Evolutionary conservation across 2,329 filamentous ascomycete species (phyloP).

Genomic region (Aspergillus pseudoterreus): DNA sequence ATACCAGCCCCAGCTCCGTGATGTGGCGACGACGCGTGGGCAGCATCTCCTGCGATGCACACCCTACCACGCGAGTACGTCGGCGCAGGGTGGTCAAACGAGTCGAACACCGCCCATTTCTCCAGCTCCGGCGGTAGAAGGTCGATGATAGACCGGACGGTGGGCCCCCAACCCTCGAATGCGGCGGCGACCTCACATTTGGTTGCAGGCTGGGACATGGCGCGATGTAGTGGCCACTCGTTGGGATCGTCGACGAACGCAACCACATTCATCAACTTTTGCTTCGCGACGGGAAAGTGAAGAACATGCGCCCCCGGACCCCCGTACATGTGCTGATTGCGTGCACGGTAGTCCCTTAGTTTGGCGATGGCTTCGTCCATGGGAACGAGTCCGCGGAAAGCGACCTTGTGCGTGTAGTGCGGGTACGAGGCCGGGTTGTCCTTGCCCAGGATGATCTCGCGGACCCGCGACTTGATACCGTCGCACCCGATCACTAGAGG

Average conservation of each 20-base stretch:
- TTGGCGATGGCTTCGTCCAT: conserved; percentile 52
- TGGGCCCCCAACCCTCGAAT: conserved; percentile 35
- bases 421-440: conserved; percentile 45
- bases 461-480: conserved; percentile 58
- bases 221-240: conserved; percentile 13
- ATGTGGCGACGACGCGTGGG: conserved; percentile 24
- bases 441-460: conserved; percentile 51
- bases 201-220: conserved; percentile 15
- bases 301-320: conserved; percentile 57
- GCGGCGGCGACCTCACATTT: conserved; percentile 7
- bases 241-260: conserved; percentile 19
- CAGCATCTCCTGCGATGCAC: conserved; percentile 24
- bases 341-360: conserved; percentile 49
- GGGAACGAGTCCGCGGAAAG: conserved; percentile 60
- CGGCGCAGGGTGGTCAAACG: conserved; percentile 41
- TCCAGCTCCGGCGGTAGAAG: conserved; percentile 49
- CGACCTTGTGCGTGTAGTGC: conserved; percentile 56
- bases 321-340: conserved; percentile 54
- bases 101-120: conserved; percentile 56
- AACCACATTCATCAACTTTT: conserved; percentile 21
- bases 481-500: conserved; percentile 54
- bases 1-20: conserved; percentile 25
- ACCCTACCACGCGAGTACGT: conserved; percentile 30
- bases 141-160: conserved; percentile 34
- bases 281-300: conserved; percentile 45